Conservation (phyloP, 2,329 filamentous ascomycete species). For the Colletotrichum somersetense region DNA sequence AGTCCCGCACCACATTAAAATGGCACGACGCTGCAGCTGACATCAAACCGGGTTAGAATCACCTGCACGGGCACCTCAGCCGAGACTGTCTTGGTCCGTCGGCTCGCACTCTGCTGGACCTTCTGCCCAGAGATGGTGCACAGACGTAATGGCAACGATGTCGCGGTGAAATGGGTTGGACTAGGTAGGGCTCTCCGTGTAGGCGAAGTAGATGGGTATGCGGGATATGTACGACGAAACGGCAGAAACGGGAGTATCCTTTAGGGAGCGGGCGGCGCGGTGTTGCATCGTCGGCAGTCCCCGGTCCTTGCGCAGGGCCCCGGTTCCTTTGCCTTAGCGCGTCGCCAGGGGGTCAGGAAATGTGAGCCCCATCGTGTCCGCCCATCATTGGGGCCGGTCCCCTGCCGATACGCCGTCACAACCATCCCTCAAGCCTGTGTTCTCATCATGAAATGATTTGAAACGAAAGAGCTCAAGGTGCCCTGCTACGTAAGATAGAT, state of each 20-base stretch:
- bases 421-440: constrained; percentile 12
- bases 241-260: constrained; percentile 43
- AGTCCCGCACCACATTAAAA: constrained; percentile 21
- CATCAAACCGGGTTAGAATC: constrained; percentile 32
- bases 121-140: constrained; percentile 13
- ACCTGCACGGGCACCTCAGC: constrained; percentile 15
- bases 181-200: constrained; percentile 34
- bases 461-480: constrained; percentile 16
- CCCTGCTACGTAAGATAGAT: neutral
- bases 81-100: constrained; percentile 20
- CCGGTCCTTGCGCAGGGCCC: constrained; percentile 38
- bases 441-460: constrained; percentile 16
- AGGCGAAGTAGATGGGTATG: constrained; percentile 36
- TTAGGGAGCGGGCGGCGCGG: constrained; percentile 42
- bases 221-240: constrained; percentile 40
- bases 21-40: constrained; percentile 36
- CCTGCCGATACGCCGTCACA: constrained; percentile 17
- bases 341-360: constrained; percentile 13
- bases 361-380: constrained; percentile 2
- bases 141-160: constrained; percentile 20
- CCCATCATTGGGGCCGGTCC: constrained; percentile 6
- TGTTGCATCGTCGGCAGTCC: constrained; percentile 40
- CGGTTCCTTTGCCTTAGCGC: constrained; percentile 32
- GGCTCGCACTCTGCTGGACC: constrained; percentile 12
- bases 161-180: constrained; percentile 24